Conservation (phyloP, 441 rosid genomes). For the Pelargonium fulgidum region DNA sequence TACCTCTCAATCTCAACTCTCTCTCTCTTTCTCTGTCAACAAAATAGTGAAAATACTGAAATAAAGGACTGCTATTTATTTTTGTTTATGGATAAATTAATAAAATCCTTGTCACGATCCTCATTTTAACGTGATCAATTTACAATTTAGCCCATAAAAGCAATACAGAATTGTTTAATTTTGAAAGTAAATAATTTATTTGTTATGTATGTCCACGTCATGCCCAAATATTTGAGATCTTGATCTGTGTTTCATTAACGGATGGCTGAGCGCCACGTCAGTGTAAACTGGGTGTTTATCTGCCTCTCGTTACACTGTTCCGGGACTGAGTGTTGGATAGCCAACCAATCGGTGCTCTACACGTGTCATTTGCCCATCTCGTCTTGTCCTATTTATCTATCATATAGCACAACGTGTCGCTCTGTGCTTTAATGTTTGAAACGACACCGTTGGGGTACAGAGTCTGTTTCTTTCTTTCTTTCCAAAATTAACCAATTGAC, state of each 20-base stretch:
- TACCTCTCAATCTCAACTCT: constrained; percentile 1
- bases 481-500: no score
- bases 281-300: background rate
- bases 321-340: constrained; percentile 6
- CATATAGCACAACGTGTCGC: no score
- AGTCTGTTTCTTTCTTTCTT: no score
- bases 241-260: constrained; percentile 12
- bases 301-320: constrained; percentile 11
- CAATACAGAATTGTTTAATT: no score
- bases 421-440: no score
- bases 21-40: background rate
- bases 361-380: background rate
- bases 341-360: background rate
- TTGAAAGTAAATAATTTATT: no score
- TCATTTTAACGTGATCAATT: no score
- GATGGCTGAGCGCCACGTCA: constrained; percentile 29
- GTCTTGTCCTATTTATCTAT: no score
- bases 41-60: background rate
- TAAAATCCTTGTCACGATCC: constrained; percentile 4
- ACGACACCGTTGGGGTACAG: no score
- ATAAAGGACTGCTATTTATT: background rate
- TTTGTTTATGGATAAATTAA: background rate
- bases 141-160: no score
- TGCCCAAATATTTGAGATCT: background rate
- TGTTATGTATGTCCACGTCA: no score